A percentile compares a stretch with the other conserved stretches of the same genome.
phyloP scores from a whole-genome alignment of 306 rosid genomes.

The Prunus davidiana region DNA sequence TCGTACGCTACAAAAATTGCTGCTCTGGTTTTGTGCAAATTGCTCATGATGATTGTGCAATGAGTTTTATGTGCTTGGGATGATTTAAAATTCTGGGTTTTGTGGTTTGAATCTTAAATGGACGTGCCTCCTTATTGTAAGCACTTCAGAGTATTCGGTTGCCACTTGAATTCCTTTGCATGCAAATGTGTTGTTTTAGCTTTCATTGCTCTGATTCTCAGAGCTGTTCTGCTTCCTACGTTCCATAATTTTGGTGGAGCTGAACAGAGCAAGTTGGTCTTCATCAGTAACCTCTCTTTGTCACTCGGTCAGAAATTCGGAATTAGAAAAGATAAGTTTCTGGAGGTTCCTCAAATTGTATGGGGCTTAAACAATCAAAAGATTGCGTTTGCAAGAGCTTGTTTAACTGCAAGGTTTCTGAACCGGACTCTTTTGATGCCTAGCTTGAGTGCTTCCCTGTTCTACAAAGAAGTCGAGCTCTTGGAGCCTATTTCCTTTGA shows the following conservation, averaged over 20 bases:
- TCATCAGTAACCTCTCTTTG: constrained; percentile 31
- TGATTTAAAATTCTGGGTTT: constrained; percentile 5
- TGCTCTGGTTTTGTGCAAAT: not conserved
- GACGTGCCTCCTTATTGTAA: constrained; percentile 45
- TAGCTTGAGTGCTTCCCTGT: constrained; percentile 83
- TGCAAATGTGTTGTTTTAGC: constrained; percentile 60
- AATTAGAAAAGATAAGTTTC: constrained; percentile 54
- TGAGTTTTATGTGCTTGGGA: not conserved
- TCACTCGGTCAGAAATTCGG: constrained; percentile 24
- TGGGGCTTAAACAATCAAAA: constrained; percentile 97
- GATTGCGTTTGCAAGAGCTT: constrained; percentile 89
- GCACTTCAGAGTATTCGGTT: constrained; percentile 33
- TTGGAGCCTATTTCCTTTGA: constrained; percentile 72
- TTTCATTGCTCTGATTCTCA: constrained; percentile 49
- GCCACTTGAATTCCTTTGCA: constrained; percentile 45
- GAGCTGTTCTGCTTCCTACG: constrained; percentile 51
- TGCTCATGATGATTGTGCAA: constrained; percentile 11
- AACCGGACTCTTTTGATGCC: constrained; percentile 90
- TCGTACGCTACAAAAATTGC: constrained; percentile 13
- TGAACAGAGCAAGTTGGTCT: constrained; percentile 42
- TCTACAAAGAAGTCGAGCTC: constrained; percentile 80
- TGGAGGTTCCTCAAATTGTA: constrained; percentile 81
- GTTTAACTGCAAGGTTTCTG: constrained; percentile 78
- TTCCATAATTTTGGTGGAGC: constrained; percentile 33
- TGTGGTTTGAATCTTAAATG: constrained; percentile 39